Evolutionary conservation across 129 eudicot genomes (phyloP).

Genomic region (Ambrosia trifida): DNA sequence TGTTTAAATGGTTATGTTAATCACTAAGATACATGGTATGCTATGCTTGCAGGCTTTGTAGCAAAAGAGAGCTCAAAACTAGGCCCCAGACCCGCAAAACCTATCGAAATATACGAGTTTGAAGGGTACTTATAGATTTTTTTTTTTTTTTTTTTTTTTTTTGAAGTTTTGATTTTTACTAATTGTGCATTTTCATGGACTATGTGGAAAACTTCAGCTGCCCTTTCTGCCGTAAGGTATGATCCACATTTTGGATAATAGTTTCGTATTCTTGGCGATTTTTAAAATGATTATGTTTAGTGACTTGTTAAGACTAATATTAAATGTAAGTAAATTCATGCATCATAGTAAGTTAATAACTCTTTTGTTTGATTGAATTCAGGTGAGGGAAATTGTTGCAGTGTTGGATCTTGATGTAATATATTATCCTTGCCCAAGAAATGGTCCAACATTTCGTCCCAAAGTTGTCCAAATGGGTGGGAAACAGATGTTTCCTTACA

Average conservation of each 20-base stretch:
- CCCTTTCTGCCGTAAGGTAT: conserved; percentile 97
- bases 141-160: conserved; percentile 4
- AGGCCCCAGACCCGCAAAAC: conserved; percentile 92
- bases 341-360: neutral
- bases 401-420: conserved; percentile 91
- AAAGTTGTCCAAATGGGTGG: conserved; percentile 91
- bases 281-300: neutral
- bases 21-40: conserved; percentile 3
- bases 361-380: conserved; percentile 19
- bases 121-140: conserved; percentile 55
- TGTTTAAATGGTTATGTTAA: neutral
- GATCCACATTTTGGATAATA: neutral
- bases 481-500: conserved; percentile 87
- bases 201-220: conserved; percentile 67
- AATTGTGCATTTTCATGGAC: conserved; percentile 29
- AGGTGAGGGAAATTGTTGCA: conserved; percentile 97
- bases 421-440: conserved; percentile 94
- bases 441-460: conserved; percentile 93
- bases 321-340: neutral
- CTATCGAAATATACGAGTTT: conserved; percentile 93
- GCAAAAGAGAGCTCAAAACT: conserved; percentile 76
- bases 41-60: conserved; percentile 51
- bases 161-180: neutral
- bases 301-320: neutral
- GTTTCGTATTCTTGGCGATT: neutral